Base-by-base conservation (phyloP, 2,329 filamentous ascomycete genomes). In the Arachnomyces sp. region DNA sequence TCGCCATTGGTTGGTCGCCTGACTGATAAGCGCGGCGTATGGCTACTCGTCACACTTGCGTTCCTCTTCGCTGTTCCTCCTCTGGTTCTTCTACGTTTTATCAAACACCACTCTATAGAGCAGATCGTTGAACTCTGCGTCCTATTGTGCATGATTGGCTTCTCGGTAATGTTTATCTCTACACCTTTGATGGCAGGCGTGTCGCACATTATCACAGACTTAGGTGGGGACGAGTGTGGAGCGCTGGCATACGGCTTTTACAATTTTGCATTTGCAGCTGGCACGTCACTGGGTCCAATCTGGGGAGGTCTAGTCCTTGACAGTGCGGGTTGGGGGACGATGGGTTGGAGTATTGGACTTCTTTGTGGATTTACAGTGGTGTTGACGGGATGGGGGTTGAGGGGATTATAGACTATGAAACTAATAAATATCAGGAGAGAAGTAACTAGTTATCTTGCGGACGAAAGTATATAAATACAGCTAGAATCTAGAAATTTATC, bases 101-200 rank as follows among this genome's bases (percentile, higher is more conserved):
- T 86, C n/a, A 66, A 70, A 1, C 59, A 74, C 36, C 68, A 82
- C 52, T 71, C 62, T 0, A 56, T 76, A 2, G 52, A 58, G 2
- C 74, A 85, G 48, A 82, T 84, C 54, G 72, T 80, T 1, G 62
- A 85, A 1, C 65, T 86, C 1, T 78, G 74, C 39, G 75, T 68
- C 2, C 60, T 86, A 4, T 64, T 87, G 2, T 68, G 69, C 0
- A 47, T 83, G 0, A 61, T 78, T 2, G 82, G 82, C 0, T 46
- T 73, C 3, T 67, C 69, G 0, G 56, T 83, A 2, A 68, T 72
- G 0, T 61, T 82, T 7, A 68, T 73, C 0, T 71, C 78, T 48
- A 75, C 78, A 2, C 76, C 80, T 0, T 60, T 83, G n/a, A 82
- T 85, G 76, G 80, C 82, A 0, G 83, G 86, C 61, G 77, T 86